A percentile compares a stretch with the other conserved stretches of the same genome.
These are phyloP conservation scores for Meyerozyma elateridarum DNA, from an alignment of 1,139 yeast species.

Conservation along the genomic window DNA sequence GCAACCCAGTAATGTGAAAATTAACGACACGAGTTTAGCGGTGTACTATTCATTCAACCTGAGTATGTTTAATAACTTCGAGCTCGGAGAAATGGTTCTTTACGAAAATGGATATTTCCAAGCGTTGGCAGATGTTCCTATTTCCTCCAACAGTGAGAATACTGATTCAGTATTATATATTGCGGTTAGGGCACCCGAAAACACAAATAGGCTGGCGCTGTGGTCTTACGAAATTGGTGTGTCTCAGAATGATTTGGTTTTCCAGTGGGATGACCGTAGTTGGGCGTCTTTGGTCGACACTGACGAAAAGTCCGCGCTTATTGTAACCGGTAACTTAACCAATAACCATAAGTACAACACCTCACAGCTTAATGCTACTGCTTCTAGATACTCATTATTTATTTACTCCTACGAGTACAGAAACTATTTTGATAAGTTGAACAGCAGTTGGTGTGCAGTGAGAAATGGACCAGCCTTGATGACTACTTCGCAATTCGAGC, in stretches of 20 bases:
- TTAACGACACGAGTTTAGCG: constrained; percentile 35
- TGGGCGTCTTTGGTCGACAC: constrained; percentile 66
- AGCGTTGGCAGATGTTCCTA: constrained; percentile 44
- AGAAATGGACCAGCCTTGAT: constrained; percentile 41
- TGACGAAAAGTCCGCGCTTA: constrained; percentile 65
- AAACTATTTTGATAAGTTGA: constrained; percentile 37
- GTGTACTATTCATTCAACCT: constrained; percentile 50
- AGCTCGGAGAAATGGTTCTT: constrained; percentile 26
- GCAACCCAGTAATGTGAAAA: constrained; percentile 33
- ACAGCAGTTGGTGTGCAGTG: constrained; percentile 73
- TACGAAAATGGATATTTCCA: constrained; percentile 51
- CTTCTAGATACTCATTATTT: constrained; percentile 40
- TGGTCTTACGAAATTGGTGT: constrained; percentile 70
- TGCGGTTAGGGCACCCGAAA: constrained; percentile 44
- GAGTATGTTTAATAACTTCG: constrained; percentile 30
- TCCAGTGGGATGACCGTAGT: constrained; percentile 63
- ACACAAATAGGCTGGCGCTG: constrained; percentile 28
- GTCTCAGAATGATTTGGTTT: constrained; percentile 60
- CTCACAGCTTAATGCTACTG: constrained; percentile 23
- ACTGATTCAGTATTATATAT: constrained; percentile 36
- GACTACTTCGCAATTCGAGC: constrained; percentile 19
- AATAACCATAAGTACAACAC: constrained; percentile 12
- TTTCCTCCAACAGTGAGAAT: constrained; percentile 8
- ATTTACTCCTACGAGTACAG: constrained; percentile 41
- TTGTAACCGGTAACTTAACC: constrained; percentile 61